Evolutionary conservation across 208 protist species (phyloP).

Genomic region (Acanthamoeba triangularis): DNA sequence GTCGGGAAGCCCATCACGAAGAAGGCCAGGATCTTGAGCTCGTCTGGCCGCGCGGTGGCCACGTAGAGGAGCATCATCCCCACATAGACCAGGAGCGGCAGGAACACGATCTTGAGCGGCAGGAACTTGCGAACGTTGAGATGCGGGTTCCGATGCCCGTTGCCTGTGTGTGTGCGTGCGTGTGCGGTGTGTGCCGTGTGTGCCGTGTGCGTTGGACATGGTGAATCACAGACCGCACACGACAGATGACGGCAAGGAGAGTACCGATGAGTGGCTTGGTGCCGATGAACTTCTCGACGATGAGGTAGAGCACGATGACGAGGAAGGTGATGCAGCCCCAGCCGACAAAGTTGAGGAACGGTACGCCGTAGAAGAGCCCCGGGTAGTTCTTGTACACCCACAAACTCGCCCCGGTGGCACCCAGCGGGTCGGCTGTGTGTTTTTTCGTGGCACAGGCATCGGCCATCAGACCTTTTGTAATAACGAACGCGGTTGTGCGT

Average conservation of each 20-base stretch:
- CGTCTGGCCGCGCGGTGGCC: constrained; percentile 4
- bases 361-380: constrained; percentile 55
- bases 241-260: neutral
- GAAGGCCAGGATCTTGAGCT: constrained; percentile 35
- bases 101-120: constrained; percentile 1
- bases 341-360: constrained; percentile 52
- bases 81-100: constrained; percentile 60
- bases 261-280: constrained; percentile 2
- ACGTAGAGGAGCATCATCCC: constrained; percentile 55
- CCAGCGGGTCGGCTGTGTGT: neutral
- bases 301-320: constrained; percentile 35
- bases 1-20: constrained; percentile 68
- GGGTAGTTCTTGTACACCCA: constrained; percentile 64
- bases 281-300: constrained; percentile 24
- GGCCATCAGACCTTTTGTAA: too few relatives aligned
- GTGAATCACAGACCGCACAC: neutral
- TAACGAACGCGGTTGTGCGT: too few relatives aligned
- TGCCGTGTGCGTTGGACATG: too few relatives aligned
- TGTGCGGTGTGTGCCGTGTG: too few relatives aligned
- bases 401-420: neutral
- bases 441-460: too few relatives aligned
- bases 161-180: too few relatives aligned
- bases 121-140: constrained; percentile 11
- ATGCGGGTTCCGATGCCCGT: constrained; percentile 30
- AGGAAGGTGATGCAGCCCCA: neutral